phyloP scores from a whole-genome alignment of 805 yeast genomes.

The Metschnikowia vanudenii region DNA sequence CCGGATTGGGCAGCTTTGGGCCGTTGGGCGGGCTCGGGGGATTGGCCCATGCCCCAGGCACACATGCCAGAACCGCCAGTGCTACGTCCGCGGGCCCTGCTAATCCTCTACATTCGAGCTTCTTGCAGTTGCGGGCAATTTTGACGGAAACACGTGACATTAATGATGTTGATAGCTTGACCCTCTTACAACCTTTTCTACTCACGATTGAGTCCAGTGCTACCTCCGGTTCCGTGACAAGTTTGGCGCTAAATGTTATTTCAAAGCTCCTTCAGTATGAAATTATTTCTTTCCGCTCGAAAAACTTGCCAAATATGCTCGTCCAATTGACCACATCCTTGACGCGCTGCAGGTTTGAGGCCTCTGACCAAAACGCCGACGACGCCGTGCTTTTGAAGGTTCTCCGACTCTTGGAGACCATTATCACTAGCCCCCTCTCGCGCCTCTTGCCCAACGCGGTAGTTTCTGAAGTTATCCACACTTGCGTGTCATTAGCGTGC shows the following conservation, averaged over 20 bases:
- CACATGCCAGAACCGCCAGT: conserved; percentile 23
- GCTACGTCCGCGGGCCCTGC: conserved; percentile 23
- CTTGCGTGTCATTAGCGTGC: conserved; percentile 87
- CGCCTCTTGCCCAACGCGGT: conserved; percentile 73
- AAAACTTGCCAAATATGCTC: conserved; percentile 55
- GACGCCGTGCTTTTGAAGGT: conserved; percentile 88
- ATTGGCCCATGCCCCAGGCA: background rate
- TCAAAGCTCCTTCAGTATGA: conserved; percentile 69
- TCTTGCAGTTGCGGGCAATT: conserved; percentile 74
- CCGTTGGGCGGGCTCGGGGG: background rate
- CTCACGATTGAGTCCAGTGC: conserved; percentile 78
- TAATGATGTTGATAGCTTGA: conserved; percentile 62
- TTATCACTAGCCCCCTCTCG: conserved; percentile 65
- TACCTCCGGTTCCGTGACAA: conserved; percentile 83
- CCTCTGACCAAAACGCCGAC: conserved; percentile 87
- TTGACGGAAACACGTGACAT: conserved; percentile 54
- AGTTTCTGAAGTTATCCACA: conserved; percentile 84
- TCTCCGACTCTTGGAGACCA: conserved; percentile 63
- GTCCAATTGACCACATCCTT: conserved; percentile 70
- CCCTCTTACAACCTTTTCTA: conserved; percentile 82
- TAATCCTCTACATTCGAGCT: conserved; percentile 71
- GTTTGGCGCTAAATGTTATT: conserved; percentile 73
- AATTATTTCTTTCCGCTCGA: conserved; percentile 56
- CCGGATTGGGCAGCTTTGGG: background rate
- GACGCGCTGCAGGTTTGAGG: conserved; percentile 94